A percentile compares a stretch with the other conserved stretches of the same genome.
These are phyloP conservation scores for Tieghemostelium lacteum DNA, from an alignment of 78 protist genomes.

Conservation along the genomic window DNA sequence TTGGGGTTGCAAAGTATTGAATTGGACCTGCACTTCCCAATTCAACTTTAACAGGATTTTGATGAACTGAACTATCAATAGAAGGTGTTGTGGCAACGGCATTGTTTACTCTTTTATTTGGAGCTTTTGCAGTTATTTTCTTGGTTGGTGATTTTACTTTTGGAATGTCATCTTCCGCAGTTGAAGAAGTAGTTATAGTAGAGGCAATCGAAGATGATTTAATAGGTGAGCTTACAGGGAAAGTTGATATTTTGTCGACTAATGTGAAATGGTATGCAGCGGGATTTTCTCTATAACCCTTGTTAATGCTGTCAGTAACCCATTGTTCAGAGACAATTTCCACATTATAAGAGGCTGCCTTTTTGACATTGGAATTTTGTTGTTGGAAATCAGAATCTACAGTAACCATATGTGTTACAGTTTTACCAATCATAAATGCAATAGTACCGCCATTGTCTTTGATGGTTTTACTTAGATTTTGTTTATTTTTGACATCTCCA, in stretches of 20 bases:
- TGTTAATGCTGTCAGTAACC: not conserved
- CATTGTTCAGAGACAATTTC: constrained; percentile 13
- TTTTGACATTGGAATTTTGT: constrained; percentile 19
- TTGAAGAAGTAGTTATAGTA: not conserved
- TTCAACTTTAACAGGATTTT: too few relatives aligned
- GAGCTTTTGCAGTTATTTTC: constrained; percentile 3
- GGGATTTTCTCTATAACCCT: not conserved
- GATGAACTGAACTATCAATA: not conserved
- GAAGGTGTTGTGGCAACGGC: not conserved
- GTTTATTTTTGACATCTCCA: constrained; percentile 17
- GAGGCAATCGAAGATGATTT: constrained; percentile 18
- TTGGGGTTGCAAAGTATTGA: not conserved
- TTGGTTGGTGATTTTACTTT: not conserved
- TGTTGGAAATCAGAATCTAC: constrained; percentile 6
- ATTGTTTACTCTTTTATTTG: not conserved
- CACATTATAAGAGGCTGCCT: constrained; percentile 5
- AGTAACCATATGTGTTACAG: constrained; percentile 18
- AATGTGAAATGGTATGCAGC: not conserved
- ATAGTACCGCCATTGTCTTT: constrained; percentile 63
- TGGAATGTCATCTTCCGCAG: not conserved
- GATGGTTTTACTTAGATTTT: not conserved
- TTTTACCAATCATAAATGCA: constrained; percentile 19
- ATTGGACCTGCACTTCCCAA: not conserved
- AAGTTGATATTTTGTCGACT: not conserved
- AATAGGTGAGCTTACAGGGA: constrained; percentile 5